Evolutionary conservation across 1,284 basidiomycete species (phyloP), one percentile per base, ranked within the genome.

Genomic region (Melampsora abietis-canadensis): DNA sequence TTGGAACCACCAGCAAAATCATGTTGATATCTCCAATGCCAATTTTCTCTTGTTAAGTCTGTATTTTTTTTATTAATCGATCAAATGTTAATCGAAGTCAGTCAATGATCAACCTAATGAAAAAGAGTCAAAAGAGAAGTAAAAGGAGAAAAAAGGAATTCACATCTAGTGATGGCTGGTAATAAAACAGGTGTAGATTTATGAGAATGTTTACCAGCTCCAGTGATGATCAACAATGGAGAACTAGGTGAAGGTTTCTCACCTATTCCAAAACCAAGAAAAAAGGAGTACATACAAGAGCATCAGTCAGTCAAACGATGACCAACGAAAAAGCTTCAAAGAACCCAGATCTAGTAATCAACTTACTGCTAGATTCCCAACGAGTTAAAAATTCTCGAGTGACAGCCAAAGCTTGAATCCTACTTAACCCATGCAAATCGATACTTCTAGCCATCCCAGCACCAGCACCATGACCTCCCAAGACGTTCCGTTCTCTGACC

Each of bases 341-440:
- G 8, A 34, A 51, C 21, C 40, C 30, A 34, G 24, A 27, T 27
- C n/a, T 15, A 19, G 8, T 5, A 48, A 54, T 19, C 21, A 37
- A 68, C 0, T 62, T 51, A 66, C 8, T 48, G 17, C 54, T 60
- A 1, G 78, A 67, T 64, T 78, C 78, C 80, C 81, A 81, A n/a
- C 75, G 68, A 6, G 76, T 76, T 15, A 82, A 76, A 44, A 76
- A 76, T 44, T 80, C 78, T 15, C 76, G 54, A 7, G 80, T 78
- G 47, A 82, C 80, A 14, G 77, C 78, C 4, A 82, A 72, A 7
- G 80, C 80, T 66, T 82, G 80, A 75, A 78, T 78, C 57, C 80
- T 79, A 51, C 78, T 80, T 24, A 82, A 76, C 8, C 79, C 78
- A 65, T 82, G 81, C 27, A 82, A 76, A 57, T 82, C 81, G 54